phyloP scores from a whole-genome alignment of 495 filamentous ascomycete genomes.

The Rhizodiscina lignyota region DNA sequence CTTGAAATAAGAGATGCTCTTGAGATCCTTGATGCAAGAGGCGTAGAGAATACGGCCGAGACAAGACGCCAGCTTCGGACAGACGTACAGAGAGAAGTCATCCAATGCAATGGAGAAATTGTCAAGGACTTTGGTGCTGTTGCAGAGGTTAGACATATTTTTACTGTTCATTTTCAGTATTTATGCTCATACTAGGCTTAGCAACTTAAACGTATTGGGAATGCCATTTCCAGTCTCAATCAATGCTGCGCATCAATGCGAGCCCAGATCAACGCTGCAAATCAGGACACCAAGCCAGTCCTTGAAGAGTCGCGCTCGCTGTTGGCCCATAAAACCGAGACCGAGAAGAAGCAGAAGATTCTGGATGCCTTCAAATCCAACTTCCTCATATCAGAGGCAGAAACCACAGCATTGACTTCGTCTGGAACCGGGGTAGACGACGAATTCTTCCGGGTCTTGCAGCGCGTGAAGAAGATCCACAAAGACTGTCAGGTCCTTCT shows the following conservation, averaged over 20 bases:
- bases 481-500: conserved; percentile 77
- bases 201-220: conserved; percentile 79
- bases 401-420: conserved; percentile 53
- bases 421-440: conserved; percentile 70
- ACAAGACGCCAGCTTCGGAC: conserved; percentile 64
- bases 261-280: conserved; percentile 54
- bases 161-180: no score
- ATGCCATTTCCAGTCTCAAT: conserved; percentile 61
- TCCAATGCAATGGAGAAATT: conserved; percentile 84
- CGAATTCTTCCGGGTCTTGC: conserved; percentile 66
- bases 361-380: conserved; percentile 70
- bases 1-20: conserved; percentile 81
- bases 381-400: conserved; percentile 70
- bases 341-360: conserved; percentile 73
- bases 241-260: conserved; percentile 69
- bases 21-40: conserved; percentile 52
- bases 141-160: conserved; percentile 59
- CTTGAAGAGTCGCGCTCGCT: conserved; percentile 65
- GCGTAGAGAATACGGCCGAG: conserved; percentile 59
- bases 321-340: conserved; percentile 54
- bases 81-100: conserved; percentile 82
- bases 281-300: conserved; percentile 55
- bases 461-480: conserved; percentile 71
- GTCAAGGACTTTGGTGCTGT: conserved; percentile 81
- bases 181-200: not conserved